phyloP scores from a whole-genome alignment of 164 flowering plant species.

The Nelumbo lutea region DNA sequence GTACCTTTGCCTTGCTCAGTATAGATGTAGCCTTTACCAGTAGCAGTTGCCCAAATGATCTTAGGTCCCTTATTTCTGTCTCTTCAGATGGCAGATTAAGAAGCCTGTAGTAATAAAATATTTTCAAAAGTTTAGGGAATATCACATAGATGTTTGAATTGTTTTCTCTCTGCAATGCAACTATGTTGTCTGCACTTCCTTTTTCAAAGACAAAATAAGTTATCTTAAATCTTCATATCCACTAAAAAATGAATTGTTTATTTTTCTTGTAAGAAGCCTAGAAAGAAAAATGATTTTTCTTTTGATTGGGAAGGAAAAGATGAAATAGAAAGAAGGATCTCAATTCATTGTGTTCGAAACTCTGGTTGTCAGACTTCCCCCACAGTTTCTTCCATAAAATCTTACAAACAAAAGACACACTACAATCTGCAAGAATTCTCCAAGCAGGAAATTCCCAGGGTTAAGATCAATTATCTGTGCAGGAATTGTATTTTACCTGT shows the following conservation, averaged over 20 bases:
- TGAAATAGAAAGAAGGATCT: too few relatives aligned
- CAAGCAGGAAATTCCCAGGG: neutral
- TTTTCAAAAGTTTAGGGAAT: neutral
- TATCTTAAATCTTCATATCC: too few relatives aligned
- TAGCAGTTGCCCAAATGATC: constrained; percentile 36
- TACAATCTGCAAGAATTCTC: neutral
- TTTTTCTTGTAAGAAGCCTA: too few relatives aligned
- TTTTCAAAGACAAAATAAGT: too few relatives aligned
- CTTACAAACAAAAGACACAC: neutral
- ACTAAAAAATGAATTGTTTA: too few relatives aligned
- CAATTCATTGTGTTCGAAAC: neutral
- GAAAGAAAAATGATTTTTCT: too few relatives aligned
- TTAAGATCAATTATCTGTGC: neutral
- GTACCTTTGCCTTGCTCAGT: constrained; percentile 64
- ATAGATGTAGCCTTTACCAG: constrained; percentile 31
- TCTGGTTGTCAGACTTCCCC: neutral
- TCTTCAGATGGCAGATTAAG: constrained; percentile 36
- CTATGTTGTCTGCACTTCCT: too few relatives aligned
- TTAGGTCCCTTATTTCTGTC: constrained; percentile 35
- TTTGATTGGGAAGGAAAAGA: too few relatives aligned
- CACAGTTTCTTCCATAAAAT: neutral
- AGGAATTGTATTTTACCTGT: constrained; percentile 41
- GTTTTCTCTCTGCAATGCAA: too few relatives aligned
- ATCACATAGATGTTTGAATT: neutral
- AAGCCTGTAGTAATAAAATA: constrained; percentile 28